These are phyloP conservation scores for Euphorbia tirucalli DNA, from an alignment of 345 rosid genomes.

Conservation along the genomic window DNA sequence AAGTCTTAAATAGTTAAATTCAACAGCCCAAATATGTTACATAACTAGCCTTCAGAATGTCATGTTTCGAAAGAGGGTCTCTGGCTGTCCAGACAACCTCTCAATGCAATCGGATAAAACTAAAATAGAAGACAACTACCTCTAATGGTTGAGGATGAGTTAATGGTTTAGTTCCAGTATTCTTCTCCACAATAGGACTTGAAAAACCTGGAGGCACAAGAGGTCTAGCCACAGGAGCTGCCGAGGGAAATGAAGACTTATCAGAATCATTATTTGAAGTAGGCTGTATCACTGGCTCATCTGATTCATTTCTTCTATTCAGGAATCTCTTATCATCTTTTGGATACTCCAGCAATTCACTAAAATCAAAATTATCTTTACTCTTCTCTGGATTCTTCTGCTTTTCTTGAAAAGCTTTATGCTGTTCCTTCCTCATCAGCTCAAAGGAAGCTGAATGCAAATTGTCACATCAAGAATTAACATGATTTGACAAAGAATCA, in stretches of 20 bases:
- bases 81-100: background rate
- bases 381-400: constrained; percentile 61
- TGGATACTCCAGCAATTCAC: constrained; percentile 56
- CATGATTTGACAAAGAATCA: background rate
- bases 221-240: constrained; percentile 70
- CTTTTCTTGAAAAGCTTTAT: constrained; percentile 73
- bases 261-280: constrained; percentile 32
- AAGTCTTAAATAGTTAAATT: background rate
- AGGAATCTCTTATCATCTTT: constrained; percentile 53
- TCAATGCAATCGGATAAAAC: background rate
- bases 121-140: constrained; percentile 33
- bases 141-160: constrained; percentile 38
- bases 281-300: constrained; percentile 36
- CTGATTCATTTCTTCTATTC: constrained; percentile 36
- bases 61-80: background rate
- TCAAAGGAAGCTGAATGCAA: constrained; percentile 76
- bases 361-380: constrained; percentile 63
- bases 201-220: constrained; percentile 98
- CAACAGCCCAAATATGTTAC: background rate
- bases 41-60: background rate
- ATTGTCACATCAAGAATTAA: constrained; percentile 23
- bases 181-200: constrained; percentile 44
- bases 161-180: constrained; percentile 46
- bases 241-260: constrained; percentile 40
- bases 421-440: constrained; percentile 93